These are phyloP conservation scores for Alternaria solani DNA, from an alignment of 2,329 filamentous ascomycete species.

Conservation along the genomic window DNA sequence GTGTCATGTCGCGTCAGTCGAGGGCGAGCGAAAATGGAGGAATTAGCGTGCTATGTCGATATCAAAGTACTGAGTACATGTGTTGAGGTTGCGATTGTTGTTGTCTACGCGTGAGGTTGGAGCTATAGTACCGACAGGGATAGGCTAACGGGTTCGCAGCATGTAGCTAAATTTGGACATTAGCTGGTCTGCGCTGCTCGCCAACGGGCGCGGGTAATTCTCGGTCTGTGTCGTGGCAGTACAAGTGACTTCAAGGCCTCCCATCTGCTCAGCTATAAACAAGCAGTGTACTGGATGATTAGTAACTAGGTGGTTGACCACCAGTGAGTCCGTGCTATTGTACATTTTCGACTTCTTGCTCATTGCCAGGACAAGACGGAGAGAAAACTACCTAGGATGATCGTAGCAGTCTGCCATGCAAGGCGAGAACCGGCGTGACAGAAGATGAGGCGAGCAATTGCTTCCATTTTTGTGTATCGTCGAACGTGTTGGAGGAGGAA, in stretches of 20 bases:
- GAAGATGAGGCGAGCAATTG: not conserved
- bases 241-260: not conserved
- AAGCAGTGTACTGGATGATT: not conserved
- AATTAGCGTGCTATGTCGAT: too few relatives aligned
- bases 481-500: not conserved
- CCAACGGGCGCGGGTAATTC: too few relatives aligned
- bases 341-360: not conserved
- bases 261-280: not conserved
- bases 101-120: too few relatives aligned
- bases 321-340: not conserved
- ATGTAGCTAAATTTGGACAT: too few relatives aligned
- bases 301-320: not conserved
- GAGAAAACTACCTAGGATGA: not conserved
- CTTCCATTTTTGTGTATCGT: not conserved
- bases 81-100: too few relatives aligned
- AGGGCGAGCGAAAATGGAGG: rapidly evolving
- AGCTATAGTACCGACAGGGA: too few relatives aligned
- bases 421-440: not conserved
- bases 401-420: not conserved
- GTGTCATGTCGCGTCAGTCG: too few relatives aligned
- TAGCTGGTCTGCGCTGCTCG: too few relatives aligned
- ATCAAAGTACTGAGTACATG: too few relatives aligned
- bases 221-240: too few relatives aligned
- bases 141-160: too few relatives aligned
- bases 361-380: not conserved